phyloP scores from a whole-genome alignment of 306 rosid species.

The Malus sieversii region DNA sequence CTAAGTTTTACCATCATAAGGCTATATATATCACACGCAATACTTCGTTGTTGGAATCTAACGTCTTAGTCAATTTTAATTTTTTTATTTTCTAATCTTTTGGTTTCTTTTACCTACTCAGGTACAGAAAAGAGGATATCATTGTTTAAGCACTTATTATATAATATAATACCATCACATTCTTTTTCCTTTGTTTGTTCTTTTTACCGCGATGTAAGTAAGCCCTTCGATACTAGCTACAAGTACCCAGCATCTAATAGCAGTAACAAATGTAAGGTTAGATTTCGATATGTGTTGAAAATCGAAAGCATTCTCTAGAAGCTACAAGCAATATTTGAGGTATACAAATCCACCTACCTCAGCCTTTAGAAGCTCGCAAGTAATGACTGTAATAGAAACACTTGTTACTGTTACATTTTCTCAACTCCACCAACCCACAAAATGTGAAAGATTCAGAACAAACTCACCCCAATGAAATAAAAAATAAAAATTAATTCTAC shows the following conservation, averaged over 20 bases:
- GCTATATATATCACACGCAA: background rate
- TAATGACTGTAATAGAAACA: background rate
- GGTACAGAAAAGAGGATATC: background rate
- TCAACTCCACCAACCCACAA: too few relatives aligned
- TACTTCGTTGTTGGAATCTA: background rate
- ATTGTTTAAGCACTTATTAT: background rate
- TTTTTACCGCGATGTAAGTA: background rate
- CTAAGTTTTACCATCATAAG: background rate
- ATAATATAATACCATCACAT: background rate
- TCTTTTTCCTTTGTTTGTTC: background rate
- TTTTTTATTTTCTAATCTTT: background rate
- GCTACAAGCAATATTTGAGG: background rate
- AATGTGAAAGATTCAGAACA: too few relatives aligned
- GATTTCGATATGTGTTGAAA: background rate
- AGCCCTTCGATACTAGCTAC: too few relatives aligned
- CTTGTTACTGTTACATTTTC: background rate
- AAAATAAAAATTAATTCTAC: too few relatives aligned
- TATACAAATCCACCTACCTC: background rate
- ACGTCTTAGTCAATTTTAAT: background rate
- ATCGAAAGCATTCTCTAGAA: background rate
- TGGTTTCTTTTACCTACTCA: background rate
- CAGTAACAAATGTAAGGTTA: background rate
- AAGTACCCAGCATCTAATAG: background rate
- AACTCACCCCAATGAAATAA: too few relatives aligned
- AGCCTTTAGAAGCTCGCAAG: background rate